Base-by-base conservation (phyloP, 345 rosid species). In the Syzygium aqueum region DNA sequence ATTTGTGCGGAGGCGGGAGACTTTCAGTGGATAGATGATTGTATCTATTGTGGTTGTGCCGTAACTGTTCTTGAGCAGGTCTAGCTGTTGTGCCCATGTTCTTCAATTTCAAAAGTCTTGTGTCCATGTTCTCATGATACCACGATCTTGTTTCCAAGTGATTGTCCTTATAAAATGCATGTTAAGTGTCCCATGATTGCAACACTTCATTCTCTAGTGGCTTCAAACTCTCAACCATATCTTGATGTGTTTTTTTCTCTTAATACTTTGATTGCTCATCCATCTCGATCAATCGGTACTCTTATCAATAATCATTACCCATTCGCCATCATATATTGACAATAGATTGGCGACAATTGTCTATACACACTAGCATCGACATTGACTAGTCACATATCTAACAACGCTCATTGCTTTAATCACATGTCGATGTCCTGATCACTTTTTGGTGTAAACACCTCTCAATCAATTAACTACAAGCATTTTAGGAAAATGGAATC, bases 191-290 rank as follows among this genome's bases (percentile, higher is more conserved):
- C 11, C 9, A 54, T 27, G 21, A 54, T 54, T 23, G 23, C 21
- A 21, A 11, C 59, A 54, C 25, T 54, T 21, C 25, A 22, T 54
- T 54, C 54, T 21, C 25, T 21, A 22, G 27, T 22, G 11, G 27
- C 25, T 8, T 23, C 63, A 23, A 57, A 57, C 63, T 23, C 63
- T 27, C 6, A 4, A 57, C 8, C 5, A 10, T 57, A 57, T 57
- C 27, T 57, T 22, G 63, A 23, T 12, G 12, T 23, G n/a, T 57
- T 27, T 23, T 23, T 27, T 57, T 23, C 13, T 57, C n/a, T 0
- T 12, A 0, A 0, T 23, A 22, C 27, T 22, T 56, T 1, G 5
- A 56, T 25, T 21, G 12, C 27, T 56, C 22, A 56, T 23, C 4
- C 27, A 56, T 56, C 61, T 56, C 3, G 5, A 4, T 56, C 27